Evolutionary conservation across 257 asterid species (phyloP).

Genomic region (Petunia secreta): DNA sequence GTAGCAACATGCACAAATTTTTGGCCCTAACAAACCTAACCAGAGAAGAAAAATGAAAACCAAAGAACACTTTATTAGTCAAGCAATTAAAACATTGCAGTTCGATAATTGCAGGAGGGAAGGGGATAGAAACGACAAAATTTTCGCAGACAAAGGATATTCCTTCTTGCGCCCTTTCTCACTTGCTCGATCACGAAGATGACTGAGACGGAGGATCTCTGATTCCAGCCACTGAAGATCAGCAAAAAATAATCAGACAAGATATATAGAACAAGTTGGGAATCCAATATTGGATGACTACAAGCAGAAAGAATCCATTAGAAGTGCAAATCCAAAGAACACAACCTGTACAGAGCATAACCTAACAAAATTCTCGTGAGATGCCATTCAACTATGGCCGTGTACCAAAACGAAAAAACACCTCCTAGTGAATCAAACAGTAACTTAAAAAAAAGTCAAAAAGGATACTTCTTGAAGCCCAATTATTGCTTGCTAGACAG

Average conservation of each 20-base stretch:
- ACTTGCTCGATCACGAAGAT: conserved; percentile 99
- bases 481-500: background rate
- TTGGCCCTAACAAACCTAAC: background rate
- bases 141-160: conserved; percentile 68
- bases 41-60: conserved; percentile 13
- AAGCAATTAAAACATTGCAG: conserved; percentile 20
- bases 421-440: background rate
- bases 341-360: background rate
- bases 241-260: conserved; percentile 21
- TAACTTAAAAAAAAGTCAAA: background rate
- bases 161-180: conserved; percentile 94
- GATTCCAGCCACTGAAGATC: conserved; percentile 93
- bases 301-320: conserved; percentile 20
- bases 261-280: conserved; percentile 11
- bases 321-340: conserved; percentile 6
- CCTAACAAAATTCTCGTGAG: background rate
- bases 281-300: background rate
- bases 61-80: background rate
- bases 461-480: background rate
- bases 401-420: background rate
- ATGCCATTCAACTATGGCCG: background rate
- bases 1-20: background rate
- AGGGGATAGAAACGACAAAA: conserved; percentile 19
- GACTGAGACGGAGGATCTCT: conserved; percentile 80
- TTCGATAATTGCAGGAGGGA: conserved; percentile 12